These are phyloP conservation scores for Pseudonectria foliicola DNA, from an alignment of 2,329 filamentous ascomycete genomes.

Conservation along the genomic window DNA sequence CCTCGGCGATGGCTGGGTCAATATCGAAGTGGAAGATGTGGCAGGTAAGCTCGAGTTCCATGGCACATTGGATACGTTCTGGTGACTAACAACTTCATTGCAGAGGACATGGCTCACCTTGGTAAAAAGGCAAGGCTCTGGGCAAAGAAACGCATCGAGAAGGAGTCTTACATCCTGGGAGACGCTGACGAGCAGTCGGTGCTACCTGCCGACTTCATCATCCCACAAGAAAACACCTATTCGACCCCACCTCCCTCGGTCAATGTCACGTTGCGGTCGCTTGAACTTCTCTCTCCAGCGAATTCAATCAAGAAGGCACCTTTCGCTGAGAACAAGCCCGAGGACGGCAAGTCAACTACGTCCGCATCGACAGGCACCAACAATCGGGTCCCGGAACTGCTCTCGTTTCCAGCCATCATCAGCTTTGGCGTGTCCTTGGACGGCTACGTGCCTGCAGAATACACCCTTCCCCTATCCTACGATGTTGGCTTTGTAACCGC, in stretches of 20 bases:
- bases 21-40: conserved; percentile 49
- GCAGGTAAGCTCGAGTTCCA: conserved; percentile 32
- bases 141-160: conserved; percentile 53
- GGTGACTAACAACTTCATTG: conserved; percentile 9
- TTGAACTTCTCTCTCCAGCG: conserved; percentile 40
- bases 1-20: conserved; percentile 49
- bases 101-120: conserved; percentile 43
- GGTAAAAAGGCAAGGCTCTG: conserved; percentile 53
- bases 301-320: conserved; percentile 41
- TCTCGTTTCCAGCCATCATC: conserved; percentile 28
- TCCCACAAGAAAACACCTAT: conserved; percentile 51
- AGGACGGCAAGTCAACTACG: conserved; percentile 30
- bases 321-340: conserved; percentile 31
- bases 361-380: not conserved
- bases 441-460: conserved; percentile 33
- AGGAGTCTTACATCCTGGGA: conserved; percentile 53
- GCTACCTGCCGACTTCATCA: conserved; percentile 55
- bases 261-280: conserved; percentile 40
- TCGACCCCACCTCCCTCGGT: conserved; percentile 39
- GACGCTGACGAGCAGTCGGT: conserved; percentile 47
- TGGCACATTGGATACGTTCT: not conserved
- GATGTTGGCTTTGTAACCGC: conserved; percentile 61
- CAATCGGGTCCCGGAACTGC: conserved; percentile 26
- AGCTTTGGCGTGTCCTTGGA: conserved; percentile 30
- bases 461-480: conserved; percentile 42